phyloP scores from a whole-genome alignment of 129 eudicot species.

The sunflower (Helianthus annuus) region HanXRQr2.0-SUNRISE NC_035442.2:4439025-4439524 shows the following conservation, averaged over 20 bases:
- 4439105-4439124: too few species aligned
- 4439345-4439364: slow-evolving; percentile 68
- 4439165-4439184: too few species aligned
- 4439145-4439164: too few species aligned
- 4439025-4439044: too few species aligned
- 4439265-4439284: background rate
- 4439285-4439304: background rate
- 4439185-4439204: background rate
- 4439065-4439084: too few species aligned
- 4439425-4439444: slow-evolving; percentile 80
- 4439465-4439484: slow-evolving; percentile 86
- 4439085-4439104: too few species aligned
- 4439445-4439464: slow-evolving; percentile 71
- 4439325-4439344: background rate
- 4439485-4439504: slow-evolving; percentile 59
- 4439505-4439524: slow-evolving; percentile 29
- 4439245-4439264: background rate
- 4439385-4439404: slow-evolving; percentile 68
- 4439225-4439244: too few species aligned
- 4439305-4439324: background rate
- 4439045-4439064: too few species aligned
- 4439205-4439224: background rate
- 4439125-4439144: too few species aligned
- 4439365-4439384: slow-evolving; percentile 77
- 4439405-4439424: slow-evolving; percentile 48